Percentiles rank a stretch among this genome's conserved stretches.
Evolutionary conservation across 352 stramenopile genomes (phyloP).

Genomic region (Elongisporangium senticosum): DNA sequence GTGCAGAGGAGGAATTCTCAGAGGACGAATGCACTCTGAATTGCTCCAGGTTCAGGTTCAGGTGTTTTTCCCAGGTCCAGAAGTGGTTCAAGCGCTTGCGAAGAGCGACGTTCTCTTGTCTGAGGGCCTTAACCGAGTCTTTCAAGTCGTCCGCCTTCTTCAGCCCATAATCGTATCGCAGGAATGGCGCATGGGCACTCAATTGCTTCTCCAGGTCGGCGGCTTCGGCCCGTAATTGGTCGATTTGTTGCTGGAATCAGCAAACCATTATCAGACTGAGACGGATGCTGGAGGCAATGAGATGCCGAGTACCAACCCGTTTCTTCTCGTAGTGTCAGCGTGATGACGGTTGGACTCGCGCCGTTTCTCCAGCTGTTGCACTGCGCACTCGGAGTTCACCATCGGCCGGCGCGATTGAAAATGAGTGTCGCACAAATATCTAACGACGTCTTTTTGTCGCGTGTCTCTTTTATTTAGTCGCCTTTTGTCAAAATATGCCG

Average conservation of each 20-base stretch:
- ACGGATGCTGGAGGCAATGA: not conserved
- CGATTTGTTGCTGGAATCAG: constrained; percentile 26
- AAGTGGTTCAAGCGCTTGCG: not conserved
- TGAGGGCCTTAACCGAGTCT: constrained; percentile 4
- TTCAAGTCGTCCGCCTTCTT: not conserved
- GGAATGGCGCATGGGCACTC: not conserved
- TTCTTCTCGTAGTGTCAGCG: not conserved
- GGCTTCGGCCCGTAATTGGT: constrained; percentile 23
- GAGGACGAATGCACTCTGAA: not conserved
- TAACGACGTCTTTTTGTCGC: too few relatives aligned
- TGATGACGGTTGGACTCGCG: not conserved
- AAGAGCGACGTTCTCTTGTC: constrained; percentile 6
- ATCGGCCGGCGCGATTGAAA: not conserved
- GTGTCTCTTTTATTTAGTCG: too few relatives aligned
- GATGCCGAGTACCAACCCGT: not conserved
- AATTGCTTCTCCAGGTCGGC: not conserved
- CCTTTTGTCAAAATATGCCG: too few relatives aligned
- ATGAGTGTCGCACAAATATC: too few relatives aligned
- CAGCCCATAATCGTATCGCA: not conserved
- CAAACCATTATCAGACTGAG: constrained; percentile 4
- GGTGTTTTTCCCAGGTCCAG: not conserved
- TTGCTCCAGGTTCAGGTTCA: not conserved
- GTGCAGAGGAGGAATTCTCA: not conserved
- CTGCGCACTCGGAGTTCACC: not conserved
- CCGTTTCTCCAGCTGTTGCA: not conserved